Evolutionary conservation across 2,329 filamentous ascomycete genomes (phyloP).

Genomic region (Curvularia lunata): DNA sequence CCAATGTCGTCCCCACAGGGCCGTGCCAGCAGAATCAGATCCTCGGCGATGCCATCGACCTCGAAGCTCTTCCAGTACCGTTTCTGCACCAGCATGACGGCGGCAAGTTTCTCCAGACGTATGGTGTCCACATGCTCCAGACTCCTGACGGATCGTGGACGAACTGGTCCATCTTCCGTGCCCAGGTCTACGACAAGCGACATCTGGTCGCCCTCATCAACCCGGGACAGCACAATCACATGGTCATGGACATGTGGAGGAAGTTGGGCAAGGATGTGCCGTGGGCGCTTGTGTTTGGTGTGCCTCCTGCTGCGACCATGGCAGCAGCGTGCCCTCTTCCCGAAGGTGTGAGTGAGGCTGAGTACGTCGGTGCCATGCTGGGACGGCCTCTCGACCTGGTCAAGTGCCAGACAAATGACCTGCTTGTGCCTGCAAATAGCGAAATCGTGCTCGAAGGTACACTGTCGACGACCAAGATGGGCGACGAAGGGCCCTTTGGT

Average conservation of each 20-base stretch:
- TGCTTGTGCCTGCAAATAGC: background rate
- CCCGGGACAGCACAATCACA: constrained; percentile 1
- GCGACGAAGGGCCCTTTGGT: constrained; percentile 1
- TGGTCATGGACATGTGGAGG: constrained; percentile 1
- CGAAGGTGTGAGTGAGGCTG: background rate
- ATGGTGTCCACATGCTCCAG: constrained; percentile 1
- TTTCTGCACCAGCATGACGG: constrained; percentile 2
- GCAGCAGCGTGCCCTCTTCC: constrained; percentile 2
- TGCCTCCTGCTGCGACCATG: constrained; percentile 1
- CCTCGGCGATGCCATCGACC: background rate
- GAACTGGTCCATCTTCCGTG: constrained; percentile 1
- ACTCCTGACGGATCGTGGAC: constrained; percentile 1
- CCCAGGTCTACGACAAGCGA: background rate
- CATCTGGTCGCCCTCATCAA: constrained; percentile 1
- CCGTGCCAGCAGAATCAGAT: constrained; percentile 2
- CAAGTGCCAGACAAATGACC: background rate
- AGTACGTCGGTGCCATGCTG: background rate
- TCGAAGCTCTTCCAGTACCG: background rate
- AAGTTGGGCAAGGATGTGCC: background rate
- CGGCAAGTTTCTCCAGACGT: background rate
- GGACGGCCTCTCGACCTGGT: constrained; percentile 1
- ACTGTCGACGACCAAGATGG: constrained; percentile 1
- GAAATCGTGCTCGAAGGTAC: constrained; percentile 1
- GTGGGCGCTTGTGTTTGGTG: background rate
- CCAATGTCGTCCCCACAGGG: background rate